Conservation (phyloP, 139 green algal genomes). For the Tetraselmis striata region DNA sequence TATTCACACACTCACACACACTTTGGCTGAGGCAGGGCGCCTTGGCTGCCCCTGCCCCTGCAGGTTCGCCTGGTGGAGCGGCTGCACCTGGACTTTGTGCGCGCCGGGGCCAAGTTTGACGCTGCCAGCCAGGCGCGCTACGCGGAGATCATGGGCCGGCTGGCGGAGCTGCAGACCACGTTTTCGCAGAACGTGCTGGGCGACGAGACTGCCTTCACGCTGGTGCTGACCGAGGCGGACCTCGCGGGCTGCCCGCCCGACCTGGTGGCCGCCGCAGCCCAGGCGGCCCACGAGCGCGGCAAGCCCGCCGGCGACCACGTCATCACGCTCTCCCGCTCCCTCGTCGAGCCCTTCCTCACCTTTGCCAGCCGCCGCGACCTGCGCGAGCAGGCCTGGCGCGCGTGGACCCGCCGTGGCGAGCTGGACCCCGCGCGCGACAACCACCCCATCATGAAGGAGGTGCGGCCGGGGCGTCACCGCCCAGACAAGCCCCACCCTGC, state of each 20-base stretch:
- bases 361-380: constrained; percentile 8
- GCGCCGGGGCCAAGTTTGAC: constrained; percentile 3
- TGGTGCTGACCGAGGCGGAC: neutral
- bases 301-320: neutral
- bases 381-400: constrained; percentile 9
- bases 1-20: too few relatives aligned
- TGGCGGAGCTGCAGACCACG: constrained; percentile 1
- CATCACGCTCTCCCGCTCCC: constrained; percentile 18
- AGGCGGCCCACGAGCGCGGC: constrained; percentile 4
- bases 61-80: constrained; percentile 13
- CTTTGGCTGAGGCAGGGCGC: too few relatives aligned
- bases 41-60: too few relatives aligned
- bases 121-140: constrained; percentile 2
- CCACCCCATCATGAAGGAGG: constrained; percentile 5
- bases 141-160: constrained; percentile 7
- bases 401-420: constrained; percentile 11
- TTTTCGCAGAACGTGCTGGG: constrained; percentile 2
- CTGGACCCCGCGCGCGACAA: constrained; percentile 10
- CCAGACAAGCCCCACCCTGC: too few relatives aligned
- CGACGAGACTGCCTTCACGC: constrained; percentile 7
- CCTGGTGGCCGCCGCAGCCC: constrained; percentile 6
- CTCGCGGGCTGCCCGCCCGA: constrained; percentile 10
- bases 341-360: constrained; percentile 16
- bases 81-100: constrained; percentile 15
- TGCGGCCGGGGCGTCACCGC: too few relatives aligned